Conservation (phyloP, 768 basidiomycete genomes). For the Russula olivacea region DNA sequence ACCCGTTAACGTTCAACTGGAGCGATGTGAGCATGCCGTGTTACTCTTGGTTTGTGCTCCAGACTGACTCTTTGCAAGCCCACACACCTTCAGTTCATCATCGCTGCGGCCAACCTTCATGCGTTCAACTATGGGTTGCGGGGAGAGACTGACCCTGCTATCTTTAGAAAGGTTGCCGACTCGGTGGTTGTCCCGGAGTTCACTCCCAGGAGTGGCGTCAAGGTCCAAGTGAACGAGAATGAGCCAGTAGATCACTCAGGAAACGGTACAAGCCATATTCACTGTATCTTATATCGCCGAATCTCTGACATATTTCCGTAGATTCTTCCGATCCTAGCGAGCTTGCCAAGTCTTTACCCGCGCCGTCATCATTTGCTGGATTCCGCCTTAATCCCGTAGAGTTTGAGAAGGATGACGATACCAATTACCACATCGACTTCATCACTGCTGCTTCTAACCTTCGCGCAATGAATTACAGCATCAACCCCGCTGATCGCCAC, state of each 20-base stretch:
- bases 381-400: slow-evolving; percentile 93
- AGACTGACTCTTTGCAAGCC: slow-evolving; percentile 43
- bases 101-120: slow-evolving; percentile 92
- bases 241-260: slow-evolving; percentile 64
- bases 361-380: slow-evolving; percentile 90
- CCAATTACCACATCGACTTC: slow-evolving; percentile 97
- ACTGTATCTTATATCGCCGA: neutral
- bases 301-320: slow-evolving; percentile 2
- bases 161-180: slow-evolving; percentile 82
- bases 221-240: slow-evolving; percentile 88
- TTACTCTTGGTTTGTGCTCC: neutral
- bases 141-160: slow-evolving; percentile 70
- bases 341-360: slow-evolving; percentile 65
- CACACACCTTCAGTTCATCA: slow-evolving; percentile 80
- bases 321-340: slow-evolving; percentile 40
- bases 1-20: slow-evolving; percentile 79
- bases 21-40: slow-evolving; percentile 60
- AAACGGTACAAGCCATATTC: slow-evolving; percentile 30
- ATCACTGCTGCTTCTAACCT: slow-evolving; percentile 97
- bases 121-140: slow-evolving; percentile 97
- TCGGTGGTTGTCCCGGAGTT: slow-evolving; percentile 86
- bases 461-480: slow-evolving; percentile 91
- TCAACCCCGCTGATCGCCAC: slow-evolving; percentile 80
- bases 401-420: slow-evolving; percentile 99
- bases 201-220: slow-evolving; percentile 86